These are phyloP conservation scores for Allium cepa DNA, from an alignment of 106 monocot genomes.

Conservation along the genomic window DNA sequence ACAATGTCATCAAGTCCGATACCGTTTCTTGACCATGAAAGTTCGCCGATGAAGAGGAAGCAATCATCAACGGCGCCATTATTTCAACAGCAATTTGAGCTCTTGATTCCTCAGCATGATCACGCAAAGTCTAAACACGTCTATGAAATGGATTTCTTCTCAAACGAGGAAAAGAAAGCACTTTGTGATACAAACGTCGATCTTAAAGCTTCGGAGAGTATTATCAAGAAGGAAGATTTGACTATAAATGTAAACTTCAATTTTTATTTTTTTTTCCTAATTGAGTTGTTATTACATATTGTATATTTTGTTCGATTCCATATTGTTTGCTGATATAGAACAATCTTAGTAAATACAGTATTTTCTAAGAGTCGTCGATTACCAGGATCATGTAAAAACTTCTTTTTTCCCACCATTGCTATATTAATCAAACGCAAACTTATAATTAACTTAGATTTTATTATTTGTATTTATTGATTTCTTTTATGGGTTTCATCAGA, in stretches of 20 bases:
- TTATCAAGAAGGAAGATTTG: constrained; percentile 47
- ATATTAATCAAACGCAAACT: too few species aligned
- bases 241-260: constrained; percentile 41
- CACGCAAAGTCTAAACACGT: neutral
- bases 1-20: neutral
- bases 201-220: constrained; percentile 1
- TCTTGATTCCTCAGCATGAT: constrained; percentile 4
- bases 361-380: neutral
- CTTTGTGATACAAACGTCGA: neutral
- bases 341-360: constrained; percentile 2
- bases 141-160: constrained; percentile 84
- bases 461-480: neutral
- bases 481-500: constrained; percentile 16
- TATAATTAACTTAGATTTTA: too few species aligned
- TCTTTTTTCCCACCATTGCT: too few species aligned
- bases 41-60: neutral
- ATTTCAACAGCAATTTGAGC: neutral
- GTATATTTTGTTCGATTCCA: too few species aligned
- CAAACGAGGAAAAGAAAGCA: constrained; percentile 31
- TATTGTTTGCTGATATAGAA: too few species aligned
- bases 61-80: constrained; percentile 3
- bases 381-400: too few species aligned
- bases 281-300: neutral
- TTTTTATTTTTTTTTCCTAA: neutral
- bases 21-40: neutral